These are phyloP conservation scores for bread wheat (Triticum aestivum) DNA, from an alignment of 176 grass and related monocot genomes.

Conservation along the genomic window IWGSC_CS_RefSeq_v2.1 NC_057809.1:581001529-581002028, in stretches of 20 bases:
- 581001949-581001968: neutral
- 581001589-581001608: slow-evolving; percentile 81
- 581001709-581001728: slow-evolving; percentile 60
- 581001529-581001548: slow-evolving; percentile 46
- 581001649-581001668: slow-evolving; percentile 71
- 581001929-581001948: neutral
- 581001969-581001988: slow-evolving; percentile 4
- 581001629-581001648: slow-evolving; percentile 54
- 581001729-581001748: slow-evolving; percentile 67
- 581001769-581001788: slow-evolving; percentile 59
- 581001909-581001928: neutral
- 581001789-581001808: slow-evolving; percentile 5
- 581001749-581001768: slow-evolving; percentile 60
- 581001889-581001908: slow-evolving; percentile 53
- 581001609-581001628: slow-evolving; percentile 40
- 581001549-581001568: slow-evolving; percentile 51
- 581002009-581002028: slow-evolving; percentile 61
- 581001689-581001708: slow-evolving; percentile 58
- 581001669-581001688: slow-evolving; percentile 71
- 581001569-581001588: slow-evolving; percentile 81
- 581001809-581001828: slow-evolving; percentile 56
- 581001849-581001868: slow-evolving; percentile 56
- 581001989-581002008: slow-evolving; percentile 51
- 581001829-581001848: slow-evolving; percentile 61
- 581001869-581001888: slow-evolving; percentile 62